Conservation (phyloP, 257 asterid genomes). For the Solanum arcanum region DNA sequence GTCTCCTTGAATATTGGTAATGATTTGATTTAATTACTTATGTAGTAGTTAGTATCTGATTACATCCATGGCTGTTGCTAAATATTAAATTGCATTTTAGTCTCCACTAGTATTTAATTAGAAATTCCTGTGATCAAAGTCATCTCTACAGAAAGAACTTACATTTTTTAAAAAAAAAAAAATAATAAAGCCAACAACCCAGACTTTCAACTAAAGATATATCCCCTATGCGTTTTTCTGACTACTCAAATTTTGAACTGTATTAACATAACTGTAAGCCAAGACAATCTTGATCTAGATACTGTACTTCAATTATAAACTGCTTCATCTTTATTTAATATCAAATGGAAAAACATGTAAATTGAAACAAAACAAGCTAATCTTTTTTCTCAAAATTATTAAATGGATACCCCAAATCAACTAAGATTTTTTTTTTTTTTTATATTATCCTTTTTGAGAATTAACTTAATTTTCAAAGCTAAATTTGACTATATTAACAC, state of each 20-base stretch:
- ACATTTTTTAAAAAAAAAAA: no score
- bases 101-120: neutral
- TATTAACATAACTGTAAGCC: neutral
- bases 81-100: neutral
- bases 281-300: neutral
- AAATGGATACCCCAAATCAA: neutral
- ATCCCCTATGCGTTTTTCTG: neutral
- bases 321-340: neutral
- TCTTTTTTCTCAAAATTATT: neutral
- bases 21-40: neutral
- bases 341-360: neutral
- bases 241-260: neutral
- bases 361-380: neutral
- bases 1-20: neutral
- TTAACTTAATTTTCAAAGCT: no score
- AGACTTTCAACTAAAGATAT: neutral
- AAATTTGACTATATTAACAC: no score
- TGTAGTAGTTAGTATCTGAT: neutral
- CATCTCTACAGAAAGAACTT: neutral
- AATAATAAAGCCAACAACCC: neutral
- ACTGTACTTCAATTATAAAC: neutral
- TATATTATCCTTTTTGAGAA: no score
- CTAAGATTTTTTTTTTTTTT: neutral
- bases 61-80: neutral
- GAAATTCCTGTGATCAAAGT: neutral